Evolutionary conservation across 116 monocot species (phyloP).

Genomic region (Trichopus zeylanicus): DNA sequence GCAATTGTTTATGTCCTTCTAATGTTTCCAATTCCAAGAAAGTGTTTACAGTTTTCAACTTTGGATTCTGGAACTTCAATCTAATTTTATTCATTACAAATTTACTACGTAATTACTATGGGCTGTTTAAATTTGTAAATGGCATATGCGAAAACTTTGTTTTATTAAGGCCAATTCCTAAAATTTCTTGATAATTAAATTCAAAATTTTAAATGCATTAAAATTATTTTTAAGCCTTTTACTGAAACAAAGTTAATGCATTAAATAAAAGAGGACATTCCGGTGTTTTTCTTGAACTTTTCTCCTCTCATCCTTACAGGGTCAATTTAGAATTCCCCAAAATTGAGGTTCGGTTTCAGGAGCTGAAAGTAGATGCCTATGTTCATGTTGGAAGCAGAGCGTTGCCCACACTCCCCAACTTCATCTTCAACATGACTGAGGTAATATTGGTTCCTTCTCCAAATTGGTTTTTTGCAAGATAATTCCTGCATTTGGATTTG

Average conservation of each 20-base stretch:
- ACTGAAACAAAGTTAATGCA: not conserved
- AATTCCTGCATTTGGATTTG: no score
- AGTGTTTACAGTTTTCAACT: no score
- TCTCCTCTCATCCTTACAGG: slow-evolving; percentile 28
- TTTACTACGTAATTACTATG: no score
- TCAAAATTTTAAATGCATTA: no score
- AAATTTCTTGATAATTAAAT: no score
- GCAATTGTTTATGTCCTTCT: no score
- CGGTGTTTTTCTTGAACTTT: not conserved
- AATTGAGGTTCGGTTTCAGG: slow-evolving; percentile 88
- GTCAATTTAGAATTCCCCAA: slow-evolving; percentile 86
- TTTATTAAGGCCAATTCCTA: no score
- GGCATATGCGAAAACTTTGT: no score
- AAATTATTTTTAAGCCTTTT: not conserved
- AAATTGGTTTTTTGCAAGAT: not conserved
- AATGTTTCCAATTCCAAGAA: no score
- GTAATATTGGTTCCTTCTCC: slow-evolving; percentile 22
- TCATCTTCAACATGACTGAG: slow-evolving; percentile 91
- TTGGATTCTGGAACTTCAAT: no score
- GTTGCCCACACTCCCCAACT: slow-evolving; percentile 94
- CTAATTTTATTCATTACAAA: no score
- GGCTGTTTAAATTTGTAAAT: no score
- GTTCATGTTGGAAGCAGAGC: slow-evolving; percentile 96
- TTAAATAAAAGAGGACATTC: not conserved
- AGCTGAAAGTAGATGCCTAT: slow-evolving; percentile 78